Base-by-base conservation (phyloP, 371 early-diverging fungal genomes). In the Phascolomyces articulosus region DNA sequence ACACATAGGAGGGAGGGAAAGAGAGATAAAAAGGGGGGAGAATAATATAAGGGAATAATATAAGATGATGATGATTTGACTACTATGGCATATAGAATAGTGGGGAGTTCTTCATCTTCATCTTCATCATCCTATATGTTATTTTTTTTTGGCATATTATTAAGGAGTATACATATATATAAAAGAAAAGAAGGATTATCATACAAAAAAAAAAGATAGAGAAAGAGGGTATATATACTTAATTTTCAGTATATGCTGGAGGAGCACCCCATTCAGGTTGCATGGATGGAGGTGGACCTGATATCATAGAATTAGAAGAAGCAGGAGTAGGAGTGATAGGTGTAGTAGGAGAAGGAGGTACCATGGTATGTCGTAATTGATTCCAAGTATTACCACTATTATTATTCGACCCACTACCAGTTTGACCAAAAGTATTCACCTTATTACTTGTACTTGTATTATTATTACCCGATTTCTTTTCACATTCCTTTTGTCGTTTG, bases 181-280 rank as follows among this genome's bases (percentile, higher is more conserved):
- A 24, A n/a, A 24, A 61, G n/a, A 29, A 18, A 31, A 23, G 31
- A 27, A 49, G n/a, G n/a, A 28, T 23, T 13, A 38, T 24, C 9
- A 60, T 24, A 60, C n/a, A 49, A 21, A 44, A 48, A 27, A 16
- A 40, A 26, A 15, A 53, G 9, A 20, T 20, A 23, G 15, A 41
- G 24, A 3, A 26, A 20, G 31, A 18, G 47, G 51, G 6, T 29
- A 23, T 29, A 16, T 44, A 18, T 24, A 26, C 21, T 60, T 44
- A 62, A 26, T 55, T 47, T 28, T 65, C 63, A 8, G 60, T 55
- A 26, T 70, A 70, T 16, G 40, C n/a, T 8, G 70, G 70, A 9
- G 70, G 70, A 48, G 70, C 58, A 59, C 66, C 70, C 66, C 62
- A 63, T 63, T 65, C 65, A 31, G 59, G 62, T 27, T 61, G 66